Base-by-base conservation (phyloP, 1,284 basidiomycete genomes). In the Jaminaea rosea region DNA sequence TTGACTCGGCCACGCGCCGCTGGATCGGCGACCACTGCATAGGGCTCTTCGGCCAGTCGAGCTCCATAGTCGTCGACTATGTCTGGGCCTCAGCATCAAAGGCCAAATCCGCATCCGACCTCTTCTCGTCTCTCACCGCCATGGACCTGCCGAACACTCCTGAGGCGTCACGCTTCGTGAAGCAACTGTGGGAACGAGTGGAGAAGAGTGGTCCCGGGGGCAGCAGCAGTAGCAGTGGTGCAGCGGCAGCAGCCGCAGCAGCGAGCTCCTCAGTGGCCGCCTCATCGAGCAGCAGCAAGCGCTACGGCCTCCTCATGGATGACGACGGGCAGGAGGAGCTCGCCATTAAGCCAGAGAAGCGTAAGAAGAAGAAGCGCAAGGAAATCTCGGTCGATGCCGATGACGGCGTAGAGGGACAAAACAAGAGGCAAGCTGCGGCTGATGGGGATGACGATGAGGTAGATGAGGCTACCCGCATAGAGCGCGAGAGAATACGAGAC, bases 141-240 rank as follows among this genome's bases (percentile, higher is more conserved):
- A 83, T 84, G 50, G 91, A 92, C 56, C 79, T 97, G 32, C 84
- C 87, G 46, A 81, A 86, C 64, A 85, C 83, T 2, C 72, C 85
- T 6, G 86, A 86, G 50, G 84, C 87, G 0, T 85, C 88, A 72
- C 72, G 79, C 11, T 97, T 96, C 74, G 83, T 86, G 29, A 78
- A 78, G 46, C 82, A 90, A 63, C 82, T 97, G 21, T 90, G 82
- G 75, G 75, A 78, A 23, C 83, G 84, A 36, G 86, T 81, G 2
- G 91, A 92, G 15, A 80, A 58, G 15, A 55, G 58, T n/a, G 50
- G 49, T 32, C 85, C 19, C 83, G 82, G 62, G 71, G 75, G 34
- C 21, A 52, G 88, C 86, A 74, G 79, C 63, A 87, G 86, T 34
- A 81, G 81, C 44, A 76, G 76, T 34, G 75, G 81, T 49, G 82